Base-by-base conservation (phyloP, 2,329 filamentous ascomycete genomes). In the Metarhizium sp. region DNA sequence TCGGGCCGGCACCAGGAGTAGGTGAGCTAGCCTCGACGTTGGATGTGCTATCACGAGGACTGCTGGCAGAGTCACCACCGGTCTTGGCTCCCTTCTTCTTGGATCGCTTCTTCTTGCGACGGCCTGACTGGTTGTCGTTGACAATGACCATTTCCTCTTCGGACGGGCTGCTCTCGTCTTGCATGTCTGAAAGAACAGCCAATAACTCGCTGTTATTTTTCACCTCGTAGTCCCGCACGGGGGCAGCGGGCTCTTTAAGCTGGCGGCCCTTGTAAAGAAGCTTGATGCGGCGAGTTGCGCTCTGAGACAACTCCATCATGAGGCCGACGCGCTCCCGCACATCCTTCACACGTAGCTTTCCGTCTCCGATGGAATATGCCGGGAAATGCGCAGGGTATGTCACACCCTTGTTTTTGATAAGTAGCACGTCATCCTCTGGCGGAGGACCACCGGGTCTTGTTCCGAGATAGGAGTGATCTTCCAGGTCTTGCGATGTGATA, bases 401-500 rank as follows among this genome's bases (percentile, higher is more conserved):
- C 54, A 81, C 73, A 55, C 80, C 79, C 66, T 84, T 82, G 69
- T 85, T 79, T 70, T 86, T 87, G 69, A 91, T 79, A 42, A 88
- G 69, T 34, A 92, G 72, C 11, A 90, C 75, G 64, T 92, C 88
- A 58, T 88, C 87, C 59, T 88, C 85, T 60, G 66, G 71, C 45
- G 46, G 30, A 29, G 46, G n/a, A 16, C 25, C 43, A 13, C n/a
- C 49, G 8, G 51, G 40, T 46, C 43, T 32, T 29, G 47, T 40
- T 47, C 42, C 48, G 14, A 45, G 11, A 60, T 67, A 61, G 58
- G 66, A 69, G 30, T 69, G 69, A 40, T 74, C 70, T 58, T 81
- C 77, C 43, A 91, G 69, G 64, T 92, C 87, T 63, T 88, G 82
- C 32, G 85, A 84, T n/a, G 87, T 90, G 66, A 92, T 91, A 74